Evolutionary conservation across 305 asterid species (phyloP).

Genomic region (Fraxinus floribunda): DNA sequence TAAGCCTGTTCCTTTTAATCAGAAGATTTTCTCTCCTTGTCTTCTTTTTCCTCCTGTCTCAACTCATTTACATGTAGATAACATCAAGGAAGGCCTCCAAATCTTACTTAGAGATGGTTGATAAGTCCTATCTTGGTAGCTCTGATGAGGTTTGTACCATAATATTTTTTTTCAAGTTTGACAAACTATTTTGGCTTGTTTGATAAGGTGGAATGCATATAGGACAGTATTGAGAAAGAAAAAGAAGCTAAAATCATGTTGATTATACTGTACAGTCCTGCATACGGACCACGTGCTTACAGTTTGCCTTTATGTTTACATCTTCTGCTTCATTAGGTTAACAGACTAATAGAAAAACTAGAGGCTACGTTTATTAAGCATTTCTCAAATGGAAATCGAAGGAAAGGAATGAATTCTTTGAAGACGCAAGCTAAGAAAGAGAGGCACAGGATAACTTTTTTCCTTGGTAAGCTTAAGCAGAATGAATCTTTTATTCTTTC

Average conservation of each 20-base stretch:
- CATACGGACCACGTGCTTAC: background rate
- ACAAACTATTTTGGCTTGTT: background rate
- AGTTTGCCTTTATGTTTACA: background rate
- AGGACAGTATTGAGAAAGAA: background rate
- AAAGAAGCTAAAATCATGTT: background rate
- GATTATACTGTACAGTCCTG: background rate
- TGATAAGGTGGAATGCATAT: background rate
- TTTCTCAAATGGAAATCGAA: slow-evolving; percentile 73
- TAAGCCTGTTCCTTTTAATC: slow-evolving; percentile 1
- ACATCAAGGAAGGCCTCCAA: slow-evolving; percentile 77
- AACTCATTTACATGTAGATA: slow-evolving; percentile 37
- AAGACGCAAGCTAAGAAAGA: slow-evolving; percentile 60
- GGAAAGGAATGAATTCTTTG: slow-evolving; percentile 66
- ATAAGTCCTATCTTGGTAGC: slow-evolving; percentile 60
- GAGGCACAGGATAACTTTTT: slow-evolving; percentile 68
- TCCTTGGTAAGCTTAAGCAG: slow-evolving; percentile 46
- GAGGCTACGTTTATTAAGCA: slow-evolving; percentile 72
- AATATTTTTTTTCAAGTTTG: background rate
- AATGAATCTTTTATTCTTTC: background rate
- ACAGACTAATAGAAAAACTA: slow-evolving; percentile 54
- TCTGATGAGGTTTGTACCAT: slow-evolving; percentile 67
- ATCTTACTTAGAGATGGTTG: slow-evolving; percentile 71
- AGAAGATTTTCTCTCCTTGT: background rate
- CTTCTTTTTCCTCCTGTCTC: background rate
- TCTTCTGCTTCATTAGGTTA: slow-evolving; percentile 39